These are phyloP conservation scores for Trichoderma polysporum DNA, from an alignment of 2,329 filamentous ascomycete species.

Conservation along the genomic window DNA sequence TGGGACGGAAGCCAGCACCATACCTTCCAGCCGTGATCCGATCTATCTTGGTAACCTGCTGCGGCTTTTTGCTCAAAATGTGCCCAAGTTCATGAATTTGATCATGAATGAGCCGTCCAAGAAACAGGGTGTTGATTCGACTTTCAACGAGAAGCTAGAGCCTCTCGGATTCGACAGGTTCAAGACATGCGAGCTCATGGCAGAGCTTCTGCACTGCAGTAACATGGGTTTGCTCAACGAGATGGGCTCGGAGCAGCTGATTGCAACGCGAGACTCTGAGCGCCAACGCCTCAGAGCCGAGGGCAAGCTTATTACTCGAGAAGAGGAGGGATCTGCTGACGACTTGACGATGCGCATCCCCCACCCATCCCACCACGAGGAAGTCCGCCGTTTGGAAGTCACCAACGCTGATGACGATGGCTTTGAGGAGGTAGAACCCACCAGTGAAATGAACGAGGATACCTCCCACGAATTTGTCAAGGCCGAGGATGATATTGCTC, in stretches of 20 bases:
- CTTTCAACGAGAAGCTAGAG: conserved; percentile 88
- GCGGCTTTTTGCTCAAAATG: conserved; percentile 82
- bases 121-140: conserved; percentile 74
- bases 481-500: conserved; percentile 52
- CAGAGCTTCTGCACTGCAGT: conserved; percentile 93
- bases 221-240: conserved; percentile 98
- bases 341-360: conserved; percentile 60
- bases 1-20: conserved; percentile 72
- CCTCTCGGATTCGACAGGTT: conserved; percentile 96
- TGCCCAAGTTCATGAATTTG: conserved; percentile 90
- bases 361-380: conserved; percentile 47
- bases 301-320: conserved; percentile 61
- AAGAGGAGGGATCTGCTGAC: conserved; percentile 50
- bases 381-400: conserved; percentile 72
- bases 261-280: conserved; percentile 75
- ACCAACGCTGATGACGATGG: conserved; percentile 84
- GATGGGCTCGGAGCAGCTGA: conserved; percentile 81
- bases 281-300: conserved; percentile 76
- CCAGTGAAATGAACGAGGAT: conserved; percentile 70
- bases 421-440: conserved; percentile 81
- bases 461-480: conserved; percentile 68
- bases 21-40: conserved; percentile 82
- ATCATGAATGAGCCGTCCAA: conserved; percentile 76
- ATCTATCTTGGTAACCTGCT: conserved; percentile 93
- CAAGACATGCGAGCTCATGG: conserved; percentile 99